Evolutionary conservation across 2,329 filamentous ascomycete species (phyloP).

Genomic region (Neofusicoccum sp.): DNA sequence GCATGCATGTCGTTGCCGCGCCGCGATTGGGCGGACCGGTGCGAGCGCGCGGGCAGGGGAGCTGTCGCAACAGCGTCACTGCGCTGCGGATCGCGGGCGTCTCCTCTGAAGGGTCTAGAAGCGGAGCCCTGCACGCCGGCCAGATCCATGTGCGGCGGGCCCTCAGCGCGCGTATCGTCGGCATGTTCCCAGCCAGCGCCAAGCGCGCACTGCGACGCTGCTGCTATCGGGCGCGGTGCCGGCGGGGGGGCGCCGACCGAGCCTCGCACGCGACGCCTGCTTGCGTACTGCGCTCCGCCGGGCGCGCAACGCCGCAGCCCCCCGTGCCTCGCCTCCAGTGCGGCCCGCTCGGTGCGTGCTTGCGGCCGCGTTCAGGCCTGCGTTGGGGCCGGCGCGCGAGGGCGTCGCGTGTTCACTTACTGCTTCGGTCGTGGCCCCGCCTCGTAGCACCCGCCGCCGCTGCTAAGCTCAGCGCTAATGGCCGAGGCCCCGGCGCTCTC

Average conservation of each 20-base stretch:
- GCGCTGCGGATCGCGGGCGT: constrained; percentile 6
- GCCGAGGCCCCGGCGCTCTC: background rate
- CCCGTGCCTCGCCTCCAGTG: background rate
- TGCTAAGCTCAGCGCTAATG: background rate
- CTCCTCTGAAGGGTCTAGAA: background rate
- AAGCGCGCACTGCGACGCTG: background rate
- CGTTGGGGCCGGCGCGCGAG: background rate
- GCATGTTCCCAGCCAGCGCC: no score
- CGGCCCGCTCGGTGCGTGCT: constrained; percentile 1
- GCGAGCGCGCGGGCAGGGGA: background rate
- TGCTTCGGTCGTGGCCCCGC: constrained; percentile 1
- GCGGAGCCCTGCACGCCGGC: background rate
- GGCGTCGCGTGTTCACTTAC: constrained; percentile 11
- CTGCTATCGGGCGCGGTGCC: background rate
- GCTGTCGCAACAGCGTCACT: background rate
- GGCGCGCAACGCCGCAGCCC: background rate
- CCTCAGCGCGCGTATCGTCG: background rate
- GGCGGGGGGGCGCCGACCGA: background rate
- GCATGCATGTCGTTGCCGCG: background rate
- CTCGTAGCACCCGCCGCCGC: background rate
- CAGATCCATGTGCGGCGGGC: background rate
- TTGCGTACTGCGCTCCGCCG: no score
- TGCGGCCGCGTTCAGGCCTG: background rate
- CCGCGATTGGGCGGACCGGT: background rate
- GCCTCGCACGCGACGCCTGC: background rate